phyloP scores from a whole-genome alignment of 2,329 filamentous ascomycete species.

The Nemania sp. region DNA sequence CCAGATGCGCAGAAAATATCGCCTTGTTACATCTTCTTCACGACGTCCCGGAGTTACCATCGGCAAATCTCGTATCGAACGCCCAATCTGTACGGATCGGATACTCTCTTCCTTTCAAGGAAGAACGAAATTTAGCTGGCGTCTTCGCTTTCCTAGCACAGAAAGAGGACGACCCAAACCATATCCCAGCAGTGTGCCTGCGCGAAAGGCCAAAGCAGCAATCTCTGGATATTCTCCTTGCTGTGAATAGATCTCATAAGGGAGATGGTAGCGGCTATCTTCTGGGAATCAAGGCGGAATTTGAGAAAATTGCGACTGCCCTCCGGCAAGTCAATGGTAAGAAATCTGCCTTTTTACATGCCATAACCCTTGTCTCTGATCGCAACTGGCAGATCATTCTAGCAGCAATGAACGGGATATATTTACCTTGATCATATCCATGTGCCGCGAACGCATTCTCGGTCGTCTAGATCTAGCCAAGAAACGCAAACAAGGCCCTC shows the following conservation, averaged over 20 bases:
- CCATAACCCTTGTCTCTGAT: neutral
- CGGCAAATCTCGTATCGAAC: constrained; percentile 18
- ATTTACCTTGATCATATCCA: constrained; percentile 21
- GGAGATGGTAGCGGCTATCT: neutral
- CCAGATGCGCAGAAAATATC: constrained; percentile 34
- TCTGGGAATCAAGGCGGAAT: neutral
- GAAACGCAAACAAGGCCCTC: neutral
- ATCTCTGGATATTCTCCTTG: constrained; percentile 37
- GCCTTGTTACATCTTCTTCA: constrained; percentile 36
- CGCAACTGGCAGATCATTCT: neutral
- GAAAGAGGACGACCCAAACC: constrained; percentile 33
- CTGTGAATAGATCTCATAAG: constrained; percentile 37
- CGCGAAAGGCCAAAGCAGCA: constrained; percentile 28
- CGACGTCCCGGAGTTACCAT: constrained; percentile 29
- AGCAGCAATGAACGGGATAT: constrained; percentile 25
- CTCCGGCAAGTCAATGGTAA: constrained; percentile 1
- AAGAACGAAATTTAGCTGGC: constrained; percentile 37
- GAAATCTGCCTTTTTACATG: neutral
- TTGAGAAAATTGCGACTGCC: constrained; percentile 1
- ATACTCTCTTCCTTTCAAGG: constrained; percentile 39
- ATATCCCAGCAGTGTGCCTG: constrained; percentile 43
- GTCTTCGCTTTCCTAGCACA: constrained; percentile 42
- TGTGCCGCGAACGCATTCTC: constrained; percentile 27
- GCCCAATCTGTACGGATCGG: constrained; percentile 8
- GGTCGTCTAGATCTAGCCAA: constrained; percentile 13